Evolutionary conservation across 305 asterid genomes (phyloP).

Genomic region (Coffea humblotiana): DNA sequence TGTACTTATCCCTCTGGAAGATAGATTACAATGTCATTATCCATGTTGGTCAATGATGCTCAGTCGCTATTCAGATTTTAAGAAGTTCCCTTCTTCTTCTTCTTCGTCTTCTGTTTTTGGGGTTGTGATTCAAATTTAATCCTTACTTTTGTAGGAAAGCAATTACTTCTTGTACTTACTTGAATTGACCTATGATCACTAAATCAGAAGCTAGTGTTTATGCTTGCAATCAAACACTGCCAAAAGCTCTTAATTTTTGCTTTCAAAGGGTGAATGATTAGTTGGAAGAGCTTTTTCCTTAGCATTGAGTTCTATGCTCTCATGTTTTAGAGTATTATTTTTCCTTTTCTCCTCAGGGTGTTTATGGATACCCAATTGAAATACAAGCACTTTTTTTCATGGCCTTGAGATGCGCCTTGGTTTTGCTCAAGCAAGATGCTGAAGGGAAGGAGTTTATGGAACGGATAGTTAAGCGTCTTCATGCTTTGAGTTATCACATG

Average conservation of each 20-base stretch:
- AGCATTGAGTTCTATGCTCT: neutral
- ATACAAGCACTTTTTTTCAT: conserved; percentile 82
- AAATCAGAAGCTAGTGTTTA: neutral
- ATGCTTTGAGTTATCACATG: conserved; percentile 81
- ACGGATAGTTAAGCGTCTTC: conserved; percentile 57
- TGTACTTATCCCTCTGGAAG: neutral
- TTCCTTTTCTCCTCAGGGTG: conserved; percentile 50
- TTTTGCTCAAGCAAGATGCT: conserved; percentile 59
- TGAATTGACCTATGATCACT: neutral
- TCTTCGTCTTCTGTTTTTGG: neutral
- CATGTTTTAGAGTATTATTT: neutral
- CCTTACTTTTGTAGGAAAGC: neutral
- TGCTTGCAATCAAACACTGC: neutral
- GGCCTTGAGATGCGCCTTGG: conserved; percentile 74
- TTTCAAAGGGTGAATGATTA: neutral
- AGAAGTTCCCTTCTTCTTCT: neutral
- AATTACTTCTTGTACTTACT: neutral
- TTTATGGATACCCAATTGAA: conserved; percentile 83
- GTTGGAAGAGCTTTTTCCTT: neutral
- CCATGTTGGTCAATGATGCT: neutral
- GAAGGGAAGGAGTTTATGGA: conserved; percentile 76
- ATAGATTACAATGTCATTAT: neutral
- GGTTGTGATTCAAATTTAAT: neutral
- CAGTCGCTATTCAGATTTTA: neutral
- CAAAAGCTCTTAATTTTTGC: too few species aligned